Evolutionary conservation across 192 early-diverging fungal species (phyloP).

Genomic region (Coemansia sp.): DNA sequence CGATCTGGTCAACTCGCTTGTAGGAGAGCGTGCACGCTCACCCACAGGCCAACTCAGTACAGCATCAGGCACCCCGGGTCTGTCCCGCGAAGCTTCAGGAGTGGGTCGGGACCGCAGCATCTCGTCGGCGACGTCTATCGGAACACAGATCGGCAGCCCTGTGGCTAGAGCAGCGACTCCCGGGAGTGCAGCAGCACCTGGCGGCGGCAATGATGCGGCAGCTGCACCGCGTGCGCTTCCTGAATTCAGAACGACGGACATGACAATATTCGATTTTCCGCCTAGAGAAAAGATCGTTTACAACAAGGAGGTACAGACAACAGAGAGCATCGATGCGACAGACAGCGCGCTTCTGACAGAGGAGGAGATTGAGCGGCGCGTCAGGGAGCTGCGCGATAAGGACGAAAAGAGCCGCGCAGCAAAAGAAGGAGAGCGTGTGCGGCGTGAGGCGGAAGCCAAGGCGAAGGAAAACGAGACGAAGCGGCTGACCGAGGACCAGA

Average conservation of each 20-base stretch:
- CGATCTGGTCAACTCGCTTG: conserved; percentile 80
- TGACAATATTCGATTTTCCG: conserved; percentile 83
- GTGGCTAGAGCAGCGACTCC: conserved; percentile 23
- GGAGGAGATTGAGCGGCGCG: conserved; percentile 50
- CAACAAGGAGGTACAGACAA: conserved; percentile 84
- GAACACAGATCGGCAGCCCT: conserved; percentile 34
- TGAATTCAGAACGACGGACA: conserved; percentile 69
- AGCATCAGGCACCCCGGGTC: conserved; percentile 14
- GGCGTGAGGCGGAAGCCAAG: conserved; percentile 68
- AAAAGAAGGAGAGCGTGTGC: conserved; percentile 41
- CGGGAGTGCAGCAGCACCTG: conserved; percentile 8
- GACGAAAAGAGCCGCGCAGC: conserved; percentile 39
- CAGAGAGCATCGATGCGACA: conserved; percentile 37
- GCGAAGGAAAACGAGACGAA: conserved; percentile 55
- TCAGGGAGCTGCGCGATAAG: conserved; percentile 43
- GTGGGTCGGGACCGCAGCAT: conserved; percentile 36
- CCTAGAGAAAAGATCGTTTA: conserved; percentile 86
- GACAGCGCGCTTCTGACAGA: conserved; percentile 39
- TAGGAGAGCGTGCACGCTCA: conserved; percentile 57
- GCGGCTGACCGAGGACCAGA: conserved; percentile 86
- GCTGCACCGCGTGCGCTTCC: conserved; percentile 33
- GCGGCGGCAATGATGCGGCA: background rate
- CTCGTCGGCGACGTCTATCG: conserved; percentile 35
- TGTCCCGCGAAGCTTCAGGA: conserved; percentile 20
- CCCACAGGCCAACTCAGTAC: conserved; percentile 16